Conservation (phyloP, 1,284 basidiomycete genomes). For the Rhodotorula sp. region DNA sequence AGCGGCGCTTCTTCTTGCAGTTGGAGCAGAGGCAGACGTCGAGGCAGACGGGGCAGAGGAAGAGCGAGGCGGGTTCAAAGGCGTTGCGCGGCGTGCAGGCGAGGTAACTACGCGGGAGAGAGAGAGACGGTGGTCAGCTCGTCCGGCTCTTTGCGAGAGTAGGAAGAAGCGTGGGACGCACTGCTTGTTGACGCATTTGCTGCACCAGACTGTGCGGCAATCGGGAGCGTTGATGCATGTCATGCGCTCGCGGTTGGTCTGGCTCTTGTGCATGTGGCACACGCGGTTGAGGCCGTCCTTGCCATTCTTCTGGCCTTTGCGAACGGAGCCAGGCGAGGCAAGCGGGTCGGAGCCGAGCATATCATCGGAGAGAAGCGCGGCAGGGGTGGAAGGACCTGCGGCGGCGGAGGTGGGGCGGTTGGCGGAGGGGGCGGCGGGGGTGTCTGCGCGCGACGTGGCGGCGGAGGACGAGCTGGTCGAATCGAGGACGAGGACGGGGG, state of each 20-base stretch:
- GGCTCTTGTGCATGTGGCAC: constrained; percentile 26
- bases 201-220: constrained; percentile 38
- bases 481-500: constrained; percentile 7
- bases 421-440: neutral
- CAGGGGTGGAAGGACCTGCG: neutral
- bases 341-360: neutral
- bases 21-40: constrained; percentile 23
- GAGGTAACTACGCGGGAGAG: constrained; percentile 16
- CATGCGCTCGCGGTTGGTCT: constrained; percentile 29
- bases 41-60: constrained; percentile 34
- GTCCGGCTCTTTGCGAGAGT: too few relatives aligned
- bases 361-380: neutral
- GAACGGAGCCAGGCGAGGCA: neutral
- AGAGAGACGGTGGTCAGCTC: neutral
- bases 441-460: neutral
- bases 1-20: constrained; percentile 22
- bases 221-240: constrained; percentile 25
- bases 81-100: constrained; percentile 5
- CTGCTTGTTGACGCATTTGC: constrained; percentile 30
- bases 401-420: neutral
- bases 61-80: constrained; percentile 15
- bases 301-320: constrained; percentile 1
- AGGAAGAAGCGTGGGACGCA: constrained; percentile 6
- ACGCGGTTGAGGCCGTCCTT: constrained; percentile 17
- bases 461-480: constrained; percentile 1